These are phyloP conservation scores for Westerdykella aurantiaca DNA, from an alignment of 2,329 filamentous ascomycete species.

Conservation along the genomic window DNA sequence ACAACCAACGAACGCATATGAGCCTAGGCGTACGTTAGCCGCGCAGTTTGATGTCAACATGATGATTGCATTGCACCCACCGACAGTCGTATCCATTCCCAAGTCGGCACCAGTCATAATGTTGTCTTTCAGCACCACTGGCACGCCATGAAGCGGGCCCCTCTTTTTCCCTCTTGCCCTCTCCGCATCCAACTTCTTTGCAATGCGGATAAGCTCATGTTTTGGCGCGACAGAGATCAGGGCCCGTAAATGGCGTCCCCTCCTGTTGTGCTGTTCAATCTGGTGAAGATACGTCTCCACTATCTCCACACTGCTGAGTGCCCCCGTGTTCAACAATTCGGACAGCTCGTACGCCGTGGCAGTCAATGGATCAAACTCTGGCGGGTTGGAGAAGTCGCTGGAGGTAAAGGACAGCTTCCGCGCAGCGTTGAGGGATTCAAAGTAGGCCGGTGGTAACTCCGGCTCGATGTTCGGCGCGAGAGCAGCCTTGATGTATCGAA, in stretches of 20 bases:
- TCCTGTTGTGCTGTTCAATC: constrained; percentile 33
- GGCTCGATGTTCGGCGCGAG: constrained; percentile 23
- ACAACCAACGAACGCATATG: constrained; percentile 36
- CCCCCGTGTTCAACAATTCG: constrained; percentile 25
- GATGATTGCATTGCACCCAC: constrained; percentile 13
- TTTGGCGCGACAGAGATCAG: constrained; percentile 37
- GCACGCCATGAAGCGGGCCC: constrained; percentile 40
- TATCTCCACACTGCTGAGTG: constrained; percentile 32
- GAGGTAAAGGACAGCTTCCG: constrained; percentile 27
- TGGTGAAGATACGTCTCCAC: constrained; percentile 31
- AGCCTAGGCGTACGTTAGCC: constrained; percentile 15
- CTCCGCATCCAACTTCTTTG: constrained; percentile 38
- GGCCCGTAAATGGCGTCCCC: constrained; percentile 32
- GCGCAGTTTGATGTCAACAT: constrained; percentile 7
- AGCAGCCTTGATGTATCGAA: constrained; percentile 23
- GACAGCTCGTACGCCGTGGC: constrained; percentile 28
- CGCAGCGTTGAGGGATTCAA: constrained; percentile 13
- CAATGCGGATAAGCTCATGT: constrained; percentile 32
- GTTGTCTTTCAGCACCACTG: constrained; percentile 41
- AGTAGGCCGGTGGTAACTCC: constrained; percentile 13
- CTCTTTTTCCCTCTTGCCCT: constrained; percentile 31
- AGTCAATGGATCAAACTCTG: constrained; percentile 31
- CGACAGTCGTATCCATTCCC: constrained; percentile 40
- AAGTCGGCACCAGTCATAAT: constrained; percentile 35
- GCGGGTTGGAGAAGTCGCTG: constrained; percentile 16